Evolutionary conservation across 1,284 basidiomycete genomes (phyloP).

Genomic region (Cystobasidium sp.): DNA sequence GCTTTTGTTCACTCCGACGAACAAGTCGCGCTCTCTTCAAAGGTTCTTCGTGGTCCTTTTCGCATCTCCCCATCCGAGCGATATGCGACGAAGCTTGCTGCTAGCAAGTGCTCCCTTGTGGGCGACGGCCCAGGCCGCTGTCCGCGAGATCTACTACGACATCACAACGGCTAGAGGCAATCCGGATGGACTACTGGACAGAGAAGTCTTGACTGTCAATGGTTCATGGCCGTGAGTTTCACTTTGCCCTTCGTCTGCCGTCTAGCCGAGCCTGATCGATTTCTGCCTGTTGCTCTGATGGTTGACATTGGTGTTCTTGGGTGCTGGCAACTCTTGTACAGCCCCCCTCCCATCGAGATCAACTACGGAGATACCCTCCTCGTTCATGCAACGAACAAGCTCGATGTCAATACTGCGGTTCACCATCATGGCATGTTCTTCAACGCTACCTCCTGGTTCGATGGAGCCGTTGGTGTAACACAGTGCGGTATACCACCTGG

Average conservation of each 20-base stretch:
- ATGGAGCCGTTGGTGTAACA: slow-evolving; percentile 79
- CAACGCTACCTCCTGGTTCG: slow-evolving; percentile 73
- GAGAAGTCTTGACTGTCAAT: slow-evolving; percentile 83
- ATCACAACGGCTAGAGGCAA: slow-evolving; percentile 65
- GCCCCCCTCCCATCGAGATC: slow-evolving; percentile 76
- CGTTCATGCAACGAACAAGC: slow-evolving; percentile 73
- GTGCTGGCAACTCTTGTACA: background rate
- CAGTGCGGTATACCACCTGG: slow-evolving; percentile 79
- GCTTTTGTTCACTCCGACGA: too few species aligned
- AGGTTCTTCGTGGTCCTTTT: too few species aligned
- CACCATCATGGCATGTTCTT: slow-evolving; percentile 81
- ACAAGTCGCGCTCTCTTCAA: too few species aligned
- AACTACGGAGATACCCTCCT: slow-evolving; percentile 71
- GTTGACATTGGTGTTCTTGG: background rate
- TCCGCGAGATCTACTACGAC: slow-evolving; percentile 49
- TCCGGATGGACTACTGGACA: slow-evolving; percentile 74
- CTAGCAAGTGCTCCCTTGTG: slow-evolving; percentile 1
- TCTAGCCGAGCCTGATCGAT: slow-evolving; percentile 22
- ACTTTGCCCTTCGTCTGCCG: slow-evolving; percentile 8
- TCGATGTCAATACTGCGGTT: slow-evolving; percentile 68
- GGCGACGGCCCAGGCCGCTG: slow-evolving; percentile 15
- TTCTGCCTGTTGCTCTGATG: background rate
- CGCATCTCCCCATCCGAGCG: too few species aligned
- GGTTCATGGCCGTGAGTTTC: slow-evolving; percentile 82
- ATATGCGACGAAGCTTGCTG: slow-evolving; percentile 1